Evolutionary conservation across 2,329 filamentous ascomycete genomes (phyloP).

Genomic region (Diplodia intermedia): DNA sequence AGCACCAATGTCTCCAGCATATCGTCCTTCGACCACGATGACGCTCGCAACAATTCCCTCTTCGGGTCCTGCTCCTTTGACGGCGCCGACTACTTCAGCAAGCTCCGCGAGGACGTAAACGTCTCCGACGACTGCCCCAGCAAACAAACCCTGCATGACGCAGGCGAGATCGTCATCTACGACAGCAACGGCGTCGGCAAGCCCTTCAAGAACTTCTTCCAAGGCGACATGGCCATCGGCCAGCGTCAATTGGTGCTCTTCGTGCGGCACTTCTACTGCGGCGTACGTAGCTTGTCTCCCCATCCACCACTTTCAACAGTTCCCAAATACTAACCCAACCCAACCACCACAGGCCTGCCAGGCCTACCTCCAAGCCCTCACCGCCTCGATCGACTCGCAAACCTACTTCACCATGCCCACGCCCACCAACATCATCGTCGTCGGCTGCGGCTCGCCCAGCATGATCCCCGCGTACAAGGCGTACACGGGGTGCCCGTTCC

Average conservation of each 20-base stretch:
- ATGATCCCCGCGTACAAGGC: conserved; percentile 68
- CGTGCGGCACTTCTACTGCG: conserved; percentile 53
- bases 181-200: conserved; percentile 66
- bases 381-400: conserved; percentile 56
- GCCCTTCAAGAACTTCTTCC: conserved; percentile 69
- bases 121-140: conserved; percentile 30
- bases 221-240: conserved; percentile 52
- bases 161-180: conserved; percentile 56
- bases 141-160: not conserved
- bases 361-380: conserved; percentile 68
- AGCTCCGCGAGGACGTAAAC: conserved; percentile 42
- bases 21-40: conserved; percentile 5
- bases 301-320: not conserved
- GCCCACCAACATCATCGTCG: conserved; percentile 65
- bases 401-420: conserved; percentile 54
- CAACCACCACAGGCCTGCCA: conserved; percentile 67
- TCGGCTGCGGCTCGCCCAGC: conserved; percentile 71
- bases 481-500: conserved; percentile 66
- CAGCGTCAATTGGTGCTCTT: conserved; percentile 50
- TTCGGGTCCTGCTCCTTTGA: conserved; percentile 34
- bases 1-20: conserved; percentile 26
- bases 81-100: conserved; percentile 45
- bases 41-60: conserved; percentile 12
- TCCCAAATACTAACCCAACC: not conserved
- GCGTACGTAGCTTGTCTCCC: conserved; percentile 37